These are phyloP conservation scores for Quercus engelmannii DNA, from an alignment of 306 rosid genomes.

Conservation along the genomic window DNA sequence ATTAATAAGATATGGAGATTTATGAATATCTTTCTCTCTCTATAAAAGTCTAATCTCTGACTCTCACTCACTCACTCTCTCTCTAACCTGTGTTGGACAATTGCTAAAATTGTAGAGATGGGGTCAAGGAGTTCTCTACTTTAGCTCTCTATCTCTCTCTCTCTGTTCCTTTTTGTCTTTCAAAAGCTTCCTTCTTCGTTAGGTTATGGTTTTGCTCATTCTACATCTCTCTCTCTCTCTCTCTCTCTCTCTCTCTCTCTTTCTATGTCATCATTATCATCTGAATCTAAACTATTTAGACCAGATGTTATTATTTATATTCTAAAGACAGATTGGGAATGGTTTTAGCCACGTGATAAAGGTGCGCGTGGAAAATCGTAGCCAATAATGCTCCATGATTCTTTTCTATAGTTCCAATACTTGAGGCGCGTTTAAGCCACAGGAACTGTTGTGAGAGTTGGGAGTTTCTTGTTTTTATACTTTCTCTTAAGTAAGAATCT, in stretches of 20 bases:
- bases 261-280: slow-evolving; percentile 25
- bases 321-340: background rate
- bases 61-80: background rate
- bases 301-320: slow-evolving; percentile 9
- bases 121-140: slow-evolving; percentile 13
- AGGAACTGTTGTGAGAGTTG: background rate
- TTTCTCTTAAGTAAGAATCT: background rate
- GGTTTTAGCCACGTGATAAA: background rate
- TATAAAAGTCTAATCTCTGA: slow-evolving; percentile 18
- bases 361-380: background rate
- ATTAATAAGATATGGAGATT: slow-evolving; percentile 26
- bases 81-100: slow-evolving; percentile 26
- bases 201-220: slow-evolving; percentile 20
- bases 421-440: background rate
- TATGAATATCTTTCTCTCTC: background rate
- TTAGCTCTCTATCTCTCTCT: background rate
- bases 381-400: background rate
- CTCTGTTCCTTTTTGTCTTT: background rate
- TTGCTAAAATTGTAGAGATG: slow-evolving; percentile 21
- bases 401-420: background rate
- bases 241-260: background rate
- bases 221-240: slow-evolving; percentile 1
- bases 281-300: slow-evolving; percentile 32
- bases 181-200: background rate
- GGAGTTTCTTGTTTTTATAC: background rate